These are phyloP conservation scores for Atalantia buxifolia DNA, from an alignment of 345 rosid genomes.

Conservation along the genomic window DNA sequence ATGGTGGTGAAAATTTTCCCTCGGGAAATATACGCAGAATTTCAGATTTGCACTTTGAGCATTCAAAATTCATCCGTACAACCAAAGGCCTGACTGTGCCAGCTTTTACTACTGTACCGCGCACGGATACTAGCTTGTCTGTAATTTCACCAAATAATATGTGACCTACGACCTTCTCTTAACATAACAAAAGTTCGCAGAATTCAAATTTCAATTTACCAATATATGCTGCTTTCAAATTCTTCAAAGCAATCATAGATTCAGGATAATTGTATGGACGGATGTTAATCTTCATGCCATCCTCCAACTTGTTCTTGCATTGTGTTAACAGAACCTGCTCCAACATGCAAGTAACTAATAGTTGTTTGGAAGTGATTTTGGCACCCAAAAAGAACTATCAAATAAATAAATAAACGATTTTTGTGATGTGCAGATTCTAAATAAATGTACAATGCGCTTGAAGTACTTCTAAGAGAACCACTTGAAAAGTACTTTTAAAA, in stretches of 20 bases:
- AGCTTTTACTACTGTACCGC: constrained; percentile 83
- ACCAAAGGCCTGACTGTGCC: constrained; percentile 90
- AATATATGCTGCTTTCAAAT: constrained; percentile 89
- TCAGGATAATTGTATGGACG: constrained; percentile 81
- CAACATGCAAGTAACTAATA: not conserved
- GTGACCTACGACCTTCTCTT: not conserved
- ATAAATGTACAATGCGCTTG: not conserved
- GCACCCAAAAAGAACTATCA: not conserved
- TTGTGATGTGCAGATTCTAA: not conserved
- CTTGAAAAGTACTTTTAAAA: not conserved
- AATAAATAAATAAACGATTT: not conserved
- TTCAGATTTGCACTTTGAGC: constrained; percentile 68
- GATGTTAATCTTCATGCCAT: constrained; percentile 55
- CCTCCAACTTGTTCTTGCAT: constrained; percentile 39
- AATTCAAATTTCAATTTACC: constrained; percentile 42
- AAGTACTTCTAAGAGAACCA: not conserved
- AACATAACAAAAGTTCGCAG: not conserved
- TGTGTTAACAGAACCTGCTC: constrained; percentile 43
- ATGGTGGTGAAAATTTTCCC: constrained; percentile 91
- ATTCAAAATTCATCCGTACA: constrained; percentile 65
- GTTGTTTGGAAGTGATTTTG: not conserved
- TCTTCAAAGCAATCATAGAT: constrained; percentile 78
- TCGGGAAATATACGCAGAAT: constrained; percentile 66
- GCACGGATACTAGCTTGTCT: constrained; percentile 93
- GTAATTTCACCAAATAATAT: constrained; percentile 24